Evolutionary conservation across 345 rosid genomes (phyloP).

Genomic region (Corchorus capsularis): DNA sequence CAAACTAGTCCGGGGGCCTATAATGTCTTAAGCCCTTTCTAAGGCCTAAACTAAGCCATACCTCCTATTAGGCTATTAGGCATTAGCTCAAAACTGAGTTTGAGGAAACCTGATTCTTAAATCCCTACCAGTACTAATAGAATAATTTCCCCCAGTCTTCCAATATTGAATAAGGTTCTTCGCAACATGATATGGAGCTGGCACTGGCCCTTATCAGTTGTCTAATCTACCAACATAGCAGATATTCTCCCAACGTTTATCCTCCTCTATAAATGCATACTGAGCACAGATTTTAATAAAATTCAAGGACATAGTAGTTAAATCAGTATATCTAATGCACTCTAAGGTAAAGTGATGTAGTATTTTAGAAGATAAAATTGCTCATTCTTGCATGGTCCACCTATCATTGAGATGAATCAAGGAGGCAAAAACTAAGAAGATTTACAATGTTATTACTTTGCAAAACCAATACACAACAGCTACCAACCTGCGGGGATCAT

Average conservation of each 20-base stretch:
- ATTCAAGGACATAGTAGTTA: background rate
- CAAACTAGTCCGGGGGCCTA: too few species aligned
- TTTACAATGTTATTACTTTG: background rate
- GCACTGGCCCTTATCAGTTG: background rate
- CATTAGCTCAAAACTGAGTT: too few species aligned
- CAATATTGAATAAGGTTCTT: too few species aligned
- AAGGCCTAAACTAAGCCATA: too few species aligned
- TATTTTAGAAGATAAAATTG: background rate
- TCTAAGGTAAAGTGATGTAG: background rate
- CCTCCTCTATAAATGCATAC: background rate
- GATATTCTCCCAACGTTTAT: background rate
- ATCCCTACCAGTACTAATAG: too few species aligned
- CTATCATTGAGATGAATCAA: background rate
- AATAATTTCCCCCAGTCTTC: too few species aligned
- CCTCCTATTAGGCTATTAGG: too few species aligned
- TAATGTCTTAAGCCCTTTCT: too few species aligned
- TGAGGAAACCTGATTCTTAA: too few species aligned
- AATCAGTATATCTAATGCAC: background rate
- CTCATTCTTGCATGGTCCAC: background rate
- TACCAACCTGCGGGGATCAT: constrained; percentile 76
- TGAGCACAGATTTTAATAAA: background rate
- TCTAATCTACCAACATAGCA: background rate
- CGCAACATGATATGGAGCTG: background rate
- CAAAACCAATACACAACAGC: background rate
- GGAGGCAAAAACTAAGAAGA: background rate